Conservation (phyloP, 1,139 yeast species). For the Scheffersomyces segobiensis region DNA sequence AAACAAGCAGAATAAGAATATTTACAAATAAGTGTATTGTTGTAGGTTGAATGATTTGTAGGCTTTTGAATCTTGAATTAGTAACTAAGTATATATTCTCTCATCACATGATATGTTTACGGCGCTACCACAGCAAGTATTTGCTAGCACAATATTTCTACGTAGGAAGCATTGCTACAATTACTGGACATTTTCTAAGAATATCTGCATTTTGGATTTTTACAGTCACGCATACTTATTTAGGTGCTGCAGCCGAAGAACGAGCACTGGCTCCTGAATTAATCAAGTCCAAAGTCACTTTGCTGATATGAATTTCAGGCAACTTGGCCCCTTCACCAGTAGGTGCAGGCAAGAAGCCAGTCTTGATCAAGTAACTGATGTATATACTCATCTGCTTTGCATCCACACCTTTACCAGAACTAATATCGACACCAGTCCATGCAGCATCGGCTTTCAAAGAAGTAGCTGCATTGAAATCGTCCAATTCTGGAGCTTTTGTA, state of each 20-base stretch:
- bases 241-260: slow-evolving; percentile 52
- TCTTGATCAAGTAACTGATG: slow-evolving; percentile 72
- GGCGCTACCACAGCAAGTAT: neutral
- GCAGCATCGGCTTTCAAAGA: slow-evolving; percentile 61
- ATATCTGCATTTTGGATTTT: neutral
- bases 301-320: slow-evolving; percentile 58
- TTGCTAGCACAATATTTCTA: neutral
- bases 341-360: slow-evolving; percentile 77
- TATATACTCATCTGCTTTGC: slow-evolving; percentile 68
- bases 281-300: slow-evolving; percentile 64
- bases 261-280: slow-evolving; percentile 91
- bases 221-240: neutral
- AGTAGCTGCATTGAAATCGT: slow-evolving; percentile 72
- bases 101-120: neutral
- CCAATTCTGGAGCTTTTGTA: slow-evolving; percentile 94
- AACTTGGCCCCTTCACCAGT: slow-evolving; percentile 42
- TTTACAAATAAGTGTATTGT: neutral
- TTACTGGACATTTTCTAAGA: too few relatives aligned
- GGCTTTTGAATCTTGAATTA: neutral
- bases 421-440: slow-evolving; percentile 66
- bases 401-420: slow-evolving; percentile 74
- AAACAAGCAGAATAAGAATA: neutral
- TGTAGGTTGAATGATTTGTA: neutral
- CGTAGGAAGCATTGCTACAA: neutral
- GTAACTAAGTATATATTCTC: neutral